Evolutionary conservation across 345 rosid genomes (phyloP), one percentile per base, ranked within the genome.

Genomic region (Citrus unshiu): DNA sequence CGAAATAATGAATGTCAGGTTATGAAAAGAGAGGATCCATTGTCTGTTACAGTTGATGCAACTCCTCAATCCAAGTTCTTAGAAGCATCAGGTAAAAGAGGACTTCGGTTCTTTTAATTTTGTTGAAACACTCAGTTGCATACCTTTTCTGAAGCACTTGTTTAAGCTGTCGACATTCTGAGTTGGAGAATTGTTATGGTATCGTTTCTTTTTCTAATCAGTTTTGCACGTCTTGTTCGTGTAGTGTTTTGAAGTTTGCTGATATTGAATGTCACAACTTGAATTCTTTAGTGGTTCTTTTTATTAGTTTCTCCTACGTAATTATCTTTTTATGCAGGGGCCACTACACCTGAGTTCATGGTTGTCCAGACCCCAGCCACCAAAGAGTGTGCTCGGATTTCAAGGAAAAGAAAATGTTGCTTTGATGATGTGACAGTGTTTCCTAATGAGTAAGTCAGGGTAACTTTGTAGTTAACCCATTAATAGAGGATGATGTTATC

Each of bases 401-500:
- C 77, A 68, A 84, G 87, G 83, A 91, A 91, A 81, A 83, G 94
- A 73, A 91, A 88, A 80, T 90, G 91, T 82, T 32, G 88, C 43
- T 81, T 79, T 46, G 99, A 95, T 81, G 90, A 91, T 59, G 76
- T 81, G 66, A 81, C 85, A 27, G 78, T 88, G 60, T 85, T 92
- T 82, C 88, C 97, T 29, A 95, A 87, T 81, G 74, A 75, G 99
- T 95, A 92, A 83, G 93, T 77, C 22, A 76, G 68, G 37, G 7
- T 56, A 64, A 54, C 69, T 68, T 72, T 72, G 46, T 43, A 59
- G 39, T 70, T 74, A 32, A 25, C 22, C 46, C 29, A 74, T 74
- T 8, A 51, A 3, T 64, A 12, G 49, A 32, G 8, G 34, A 30
- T 32, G 24, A 5, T 4, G 7, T 64, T 75, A 32, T 75, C 49